Evolutionary conservation across 208 protist genomes (phyloP).

Genomic region (Wallacemonas sp.): DNA sequence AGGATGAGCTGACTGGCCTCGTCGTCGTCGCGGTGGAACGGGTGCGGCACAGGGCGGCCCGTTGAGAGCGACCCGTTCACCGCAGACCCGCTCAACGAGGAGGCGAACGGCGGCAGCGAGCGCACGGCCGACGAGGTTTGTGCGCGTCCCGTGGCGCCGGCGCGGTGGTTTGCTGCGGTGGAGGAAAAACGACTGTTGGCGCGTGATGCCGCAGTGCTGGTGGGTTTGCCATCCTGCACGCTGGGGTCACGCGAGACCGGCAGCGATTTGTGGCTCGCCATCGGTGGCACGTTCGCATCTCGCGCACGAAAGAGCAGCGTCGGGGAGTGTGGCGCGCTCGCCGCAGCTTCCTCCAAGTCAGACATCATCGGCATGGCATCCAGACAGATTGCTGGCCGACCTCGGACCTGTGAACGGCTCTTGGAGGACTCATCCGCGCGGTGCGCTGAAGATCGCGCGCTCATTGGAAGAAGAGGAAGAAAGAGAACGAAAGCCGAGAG

Average conservation of each 20-base stretch:
- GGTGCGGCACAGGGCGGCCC: not conserved
- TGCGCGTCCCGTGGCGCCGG: not conserved
- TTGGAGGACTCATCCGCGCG: slow-evolving; percentile 23
- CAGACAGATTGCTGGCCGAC: slow-evolving; percentile 35
- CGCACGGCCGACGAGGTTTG: not conserved
- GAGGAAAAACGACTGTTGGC: not conserved
- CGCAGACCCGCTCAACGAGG: not conserved
- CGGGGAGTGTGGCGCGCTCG: slow-evolving; percentile 1
- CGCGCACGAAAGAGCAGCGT: slow-evolving; percentile 9
- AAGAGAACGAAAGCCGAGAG: too few relatives aligned
- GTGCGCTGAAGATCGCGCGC: slow-evolving; percentile 13
- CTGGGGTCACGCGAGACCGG: not conserved
- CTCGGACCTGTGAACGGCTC: slow-evolving; percentile 34
- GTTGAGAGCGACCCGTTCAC: not conserved
- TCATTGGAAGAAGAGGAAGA: too few relatives aligned
- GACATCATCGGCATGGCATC: slow-evolving; percentile 20
- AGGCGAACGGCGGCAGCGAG: not conserved
- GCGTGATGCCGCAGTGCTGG: not conserved
- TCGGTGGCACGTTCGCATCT: slow-evolving; percentile 13
- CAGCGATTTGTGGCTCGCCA: not conserved
- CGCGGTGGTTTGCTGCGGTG: not conserved
- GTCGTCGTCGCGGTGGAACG: slow-evolving; percentile 6
- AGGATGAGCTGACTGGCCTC: not conserved
- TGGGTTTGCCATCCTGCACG: not conserved
- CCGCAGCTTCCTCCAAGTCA: not conserved